Evolutionary conservation across 2,329 filamentous ascomycete species (phyloP), one percentile per base, ranked within the genome.

Genomic region (Cucurbitaria berberidis): DNA sequence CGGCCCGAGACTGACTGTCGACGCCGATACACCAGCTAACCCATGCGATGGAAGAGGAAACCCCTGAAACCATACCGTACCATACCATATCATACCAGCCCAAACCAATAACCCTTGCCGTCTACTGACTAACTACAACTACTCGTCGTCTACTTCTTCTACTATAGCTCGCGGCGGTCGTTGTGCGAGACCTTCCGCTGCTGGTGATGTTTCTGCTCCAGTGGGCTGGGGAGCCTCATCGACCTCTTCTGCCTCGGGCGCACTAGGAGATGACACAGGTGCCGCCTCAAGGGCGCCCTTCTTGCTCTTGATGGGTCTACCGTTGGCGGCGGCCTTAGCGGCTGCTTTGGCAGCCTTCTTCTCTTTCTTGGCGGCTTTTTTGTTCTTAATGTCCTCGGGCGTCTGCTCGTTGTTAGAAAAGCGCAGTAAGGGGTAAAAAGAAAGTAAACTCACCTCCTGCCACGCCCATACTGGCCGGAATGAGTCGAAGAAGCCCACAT

Each of bases 391-490:
- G 46, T 78, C 77, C 45, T 80, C 77, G 44, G 68, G 64, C 10
- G 70, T 75, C 73, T 74, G 0, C 11, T n/a, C 4, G 5, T 1
- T 26, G 24, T 26, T 26, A 26, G 24, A 26, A 26, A 26, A 26
- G 9, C 9, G 24, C 9, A n/a, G n/a, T n/a, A n/a, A n/a, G n/a
- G n/a, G n/a, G n/a, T n/a, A n/a, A 32, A 11, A 18, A 6, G 2
- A 13, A 18, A 11, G 15, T 22, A 13, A 24, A 53, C 66, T 26
- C 64, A 96, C 91, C 85, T 96, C 93, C 76, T 99, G 95, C 95
- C 95, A 99, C 55, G 91, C 95, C 93, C 95, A 99, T 5, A 96
- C 78, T 18, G 95, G 95, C 71, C 89, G 89, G 84, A 99, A 99
- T 69, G 90, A 96, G 74, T 99, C 95, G 76, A 99, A 89, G 79